Evolutionary conservation across 352 stramenopile genomes (phyloP).

Genomic region (Phytophthora pluvialis): DNA sequence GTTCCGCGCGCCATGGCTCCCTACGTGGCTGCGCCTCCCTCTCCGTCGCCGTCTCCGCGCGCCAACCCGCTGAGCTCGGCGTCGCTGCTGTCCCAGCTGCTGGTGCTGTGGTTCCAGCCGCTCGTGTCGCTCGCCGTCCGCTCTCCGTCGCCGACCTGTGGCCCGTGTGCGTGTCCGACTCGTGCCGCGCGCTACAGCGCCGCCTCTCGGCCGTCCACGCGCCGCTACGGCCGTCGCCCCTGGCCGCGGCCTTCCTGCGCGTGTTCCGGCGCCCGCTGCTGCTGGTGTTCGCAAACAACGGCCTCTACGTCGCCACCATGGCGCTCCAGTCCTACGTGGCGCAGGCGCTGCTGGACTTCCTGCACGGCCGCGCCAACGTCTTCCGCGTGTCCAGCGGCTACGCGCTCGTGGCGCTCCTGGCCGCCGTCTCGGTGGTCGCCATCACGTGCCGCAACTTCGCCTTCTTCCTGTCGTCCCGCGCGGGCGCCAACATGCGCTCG

Average conservation of each 20-base stretch:
- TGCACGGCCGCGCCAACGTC: constrained; percentile 32
- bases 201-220: constrained; percentile 32
- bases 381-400: constrained; percentile 38
- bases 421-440: constrained; percentile 25
- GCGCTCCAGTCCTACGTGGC: constrained; percentile 36
- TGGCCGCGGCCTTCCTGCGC: constrained; percentile 28
- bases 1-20: constrained; percentile 2
- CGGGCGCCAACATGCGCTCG: constrained; percentile 46
- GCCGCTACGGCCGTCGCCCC: constrained; percentile 33
- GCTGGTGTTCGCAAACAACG: constrained; percentile 32
- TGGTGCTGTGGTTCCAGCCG: constrained; percentile 41
- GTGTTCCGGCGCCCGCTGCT: constrained; percentile 32
- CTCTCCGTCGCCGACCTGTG: constrained; percentile 46
- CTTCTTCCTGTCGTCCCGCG: constrained; percentile 43
- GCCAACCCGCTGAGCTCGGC: constrained; percentile 44
- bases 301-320: constrained; percentile 39
- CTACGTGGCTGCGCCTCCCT: constrained; percentile 25
- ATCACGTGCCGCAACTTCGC: constrained; percentile 46
- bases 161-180: constrained; percentile 31
- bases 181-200: constrained; percentile 24
- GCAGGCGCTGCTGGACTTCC: constrained; percentile 36
- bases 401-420: constrained; percentile 29
- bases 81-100: constrained; percentile 33
- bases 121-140: constrained; percentile 38
- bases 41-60: constrained; percentile 10